A percentile compares a stretch with the other conserved stretches of the same genome.
phyloP scores from a whole-genome alignment of 2,329 filamentous ascomycete genomes.

The Trichoderma arundinaceum region DNA sequence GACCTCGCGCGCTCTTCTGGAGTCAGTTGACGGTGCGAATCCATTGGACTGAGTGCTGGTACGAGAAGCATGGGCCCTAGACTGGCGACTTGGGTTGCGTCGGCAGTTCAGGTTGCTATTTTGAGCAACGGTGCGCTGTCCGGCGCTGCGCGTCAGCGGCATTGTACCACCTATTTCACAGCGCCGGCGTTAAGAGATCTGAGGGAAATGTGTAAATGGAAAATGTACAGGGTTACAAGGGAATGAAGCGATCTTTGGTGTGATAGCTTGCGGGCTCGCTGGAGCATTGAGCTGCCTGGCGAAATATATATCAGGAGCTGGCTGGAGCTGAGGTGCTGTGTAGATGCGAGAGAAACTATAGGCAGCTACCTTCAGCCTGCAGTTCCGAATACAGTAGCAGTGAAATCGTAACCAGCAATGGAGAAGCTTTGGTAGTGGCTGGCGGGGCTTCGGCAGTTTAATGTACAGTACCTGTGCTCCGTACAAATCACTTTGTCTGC shows the following conservation, averaged over 20 bases:
- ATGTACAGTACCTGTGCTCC: too few relatives aligned
- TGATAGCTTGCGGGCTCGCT: too few relatives aligned
- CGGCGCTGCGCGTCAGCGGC: conserved; percentile 41
- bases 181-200: not conserved
- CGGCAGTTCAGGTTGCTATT: conserved; percentile 37
- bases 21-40: conserved; percentile 13
- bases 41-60: not conserved
- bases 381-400: too few relatives aligned
- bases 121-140: conserved; percentile 32
- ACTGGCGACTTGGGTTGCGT: conserved; percentile 29
- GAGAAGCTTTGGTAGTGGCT: too few relatives aligned
- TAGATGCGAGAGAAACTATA: too few relatives aligned
- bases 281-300: too few relatives aligned
- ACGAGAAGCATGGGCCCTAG: conserved; percentile 4
- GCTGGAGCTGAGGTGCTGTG: too few relatives aligned
- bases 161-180: conserved; percentile 34
- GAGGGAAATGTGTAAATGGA: not conserved
- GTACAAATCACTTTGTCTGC: too few relatives aligned
- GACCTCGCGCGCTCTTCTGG: not conserved
- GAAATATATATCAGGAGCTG: too few relatives aligned
- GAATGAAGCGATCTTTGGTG: not conserved
- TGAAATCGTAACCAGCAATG: too few relatives aligned
- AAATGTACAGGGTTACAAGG: not conserved
- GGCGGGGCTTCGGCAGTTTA: too few relatives aligned
- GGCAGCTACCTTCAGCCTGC: too few relatives aligned